phyloP scores from a whole-genome alignment of 805 yeast species.

The Saturnispora gosingensis region DNA sequence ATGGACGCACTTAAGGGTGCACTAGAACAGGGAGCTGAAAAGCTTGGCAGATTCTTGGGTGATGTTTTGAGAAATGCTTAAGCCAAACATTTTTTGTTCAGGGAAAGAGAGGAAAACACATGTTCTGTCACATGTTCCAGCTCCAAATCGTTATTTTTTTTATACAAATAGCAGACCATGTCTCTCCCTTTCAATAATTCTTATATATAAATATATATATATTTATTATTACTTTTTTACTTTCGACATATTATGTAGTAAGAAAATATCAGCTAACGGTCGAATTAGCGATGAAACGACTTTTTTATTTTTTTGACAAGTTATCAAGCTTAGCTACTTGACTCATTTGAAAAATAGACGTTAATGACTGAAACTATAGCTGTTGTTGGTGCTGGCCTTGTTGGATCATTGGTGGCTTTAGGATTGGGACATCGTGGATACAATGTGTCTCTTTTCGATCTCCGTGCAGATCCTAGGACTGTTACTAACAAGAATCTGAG shows the following conservation, averaged over 20 bases:
- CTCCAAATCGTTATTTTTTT: not conserved
- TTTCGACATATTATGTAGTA: not conserved
- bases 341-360: not conserved
- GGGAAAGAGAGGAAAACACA: not conserved
- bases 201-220: not conserved
- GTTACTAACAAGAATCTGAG: constrained; percentile 29
- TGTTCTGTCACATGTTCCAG: not conserved
- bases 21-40: constrained; percentile 87
- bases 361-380: constrained; percentile 34
- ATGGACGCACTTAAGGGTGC: constrained; percentile 83
- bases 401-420: constrained; percentile 78
- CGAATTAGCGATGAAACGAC: not conserved
- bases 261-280: not conserved
- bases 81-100: not conserved
- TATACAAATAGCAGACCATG: not conserved
- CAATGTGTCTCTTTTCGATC: constrained; percentile 62
- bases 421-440: constrained; percentile 68
- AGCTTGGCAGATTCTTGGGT: constrained; percentile 74
- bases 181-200: not conserved
- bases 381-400: constrained; percentile 84
- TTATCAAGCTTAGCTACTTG: not conserved
- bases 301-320: not conserved
- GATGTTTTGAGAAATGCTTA: constrained; percentile 54
- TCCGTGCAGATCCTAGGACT: constrained; percentile 56
- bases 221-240: not conserved